phyloP scores from a whole-genome alignment of 2,329 filamentous ascomycete species.

The Alternaria viburni region DNA sequence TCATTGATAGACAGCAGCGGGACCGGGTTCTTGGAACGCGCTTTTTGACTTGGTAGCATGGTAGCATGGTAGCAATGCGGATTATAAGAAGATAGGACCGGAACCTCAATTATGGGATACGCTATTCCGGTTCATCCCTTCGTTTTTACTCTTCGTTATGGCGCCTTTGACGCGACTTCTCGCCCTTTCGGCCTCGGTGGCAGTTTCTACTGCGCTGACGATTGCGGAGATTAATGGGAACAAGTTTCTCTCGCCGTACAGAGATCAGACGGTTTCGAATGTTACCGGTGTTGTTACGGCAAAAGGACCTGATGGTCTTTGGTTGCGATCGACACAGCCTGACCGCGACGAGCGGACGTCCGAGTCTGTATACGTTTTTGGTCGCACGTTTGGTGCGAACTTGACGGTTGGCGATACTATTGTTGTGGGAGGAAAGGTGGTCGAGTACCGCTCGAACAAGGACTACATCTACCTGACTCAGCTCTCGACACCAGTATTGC shows the following conservation, averaged over 20 bases:
- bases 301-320: conserved; percentile 67
- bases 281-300: conserved; percentile 71
- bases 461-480: conserved; percentile 70
- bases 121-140: background rate
- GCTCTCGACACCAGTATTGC: conserved; percentile 62
- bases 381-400: conserved; percentile 53
- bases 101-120: background rate
- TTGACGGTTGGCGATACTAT: conserved; percentile 67
- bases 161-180: conserved; percentile 21
- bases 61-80: background rate
- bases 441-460: conserved; percentile 63
- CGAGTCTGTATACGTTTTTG: conserved; percentile 71
- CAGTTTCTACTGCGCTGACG: conserved; percentile 29
- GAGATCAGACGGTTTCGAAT: conserved; percentile 62
- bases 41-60: background rate
- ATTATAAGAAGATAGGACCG: background rate
- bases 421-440: conserved; percentile 64
- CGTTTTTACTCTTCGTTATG: conserved; percentile 7
- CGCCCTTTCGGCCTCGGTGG: conserved; percentile 23
- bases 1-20: background rate
- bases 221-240: conserved; percentile 71
- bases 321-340: conserved; percentile 65
- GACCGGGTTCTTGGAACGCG: conserved; percentile 7
- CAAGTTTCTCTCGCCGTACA: conserved; percentile 67
- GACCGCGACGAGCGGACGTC: conserved; percentile 65